Evolutionary conservation across 371 early-diverging fungal genomes (phyloP).

Genomic region (Syncephalastrum monosporum): DNA sequence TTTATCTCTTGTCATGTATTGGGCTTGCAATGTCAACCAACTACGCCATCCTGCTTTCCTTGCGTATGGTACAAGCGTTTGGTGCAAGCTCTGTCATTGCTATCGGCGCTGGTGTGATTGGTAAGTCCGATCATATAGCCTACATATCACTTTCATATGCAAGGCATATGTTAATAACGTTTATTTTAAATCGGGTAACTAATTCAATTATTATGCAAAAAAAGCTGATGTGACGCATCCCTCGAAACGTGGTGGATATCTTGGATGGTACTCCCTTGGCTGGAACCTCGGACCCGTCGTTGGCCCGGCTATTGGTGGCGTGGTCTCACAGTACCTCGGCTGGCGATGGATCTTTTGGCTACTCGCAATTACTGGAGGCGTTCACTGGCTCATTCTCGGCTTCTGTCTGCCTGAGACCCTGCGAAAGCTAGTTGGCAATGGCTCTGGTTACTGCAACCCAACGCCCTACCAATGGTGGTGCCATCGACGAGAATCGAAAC

Average conservation of each 20-base stretch:
- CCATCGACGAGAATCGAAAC: constrained; percentile 4
- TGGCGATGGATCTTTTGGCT: constrained; percentile 44
- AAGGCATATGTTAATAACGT: not conserved
- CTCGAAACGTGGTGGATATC: constrained; percentile 19
- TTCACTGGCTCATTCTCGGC: constrained; percentile 12
- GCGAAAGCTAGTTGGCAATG: constrained; percentile 47
- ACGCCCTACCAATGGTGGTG: constrained; percentile 31
- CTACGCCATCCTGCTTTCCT: constrained; percentile 47
- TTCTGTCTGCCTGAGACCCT: constrained; percentile 41
- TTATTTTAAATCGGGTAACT: not conserved
- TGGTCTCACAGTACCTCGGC: constrained; percentile 16
- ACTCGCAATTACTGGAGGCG: constrained; percentile 20
- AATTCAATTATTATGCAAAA: not conserved
- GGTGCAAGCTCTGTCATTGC: constrained; percentile 67
- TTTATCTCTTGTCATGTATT: constrained; percentile 60
- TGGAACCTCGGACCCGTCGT: constrained; percentile 19
- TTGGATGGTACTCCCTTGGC: constrained; percentile 19
- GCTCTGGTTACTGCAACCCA: constrained; percentile 43
- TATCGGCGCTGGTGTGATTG: constrained; percentile 68
- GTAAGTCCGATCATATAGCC: constrained; percentile 16
- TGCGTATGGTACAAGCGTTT: constrained; percentile 66
- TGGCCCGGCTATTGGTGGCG: constrained; percentile 24
- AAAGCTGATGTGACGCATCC: constrained; percentile 17
- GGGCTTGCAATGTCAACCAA: constrained; percentile 55
- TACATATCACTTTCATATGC: constrained; percentile 1